Evolutionary conservation across 345 rosid species (phyloP).

Genomic region (Acer negundo): DNA sequence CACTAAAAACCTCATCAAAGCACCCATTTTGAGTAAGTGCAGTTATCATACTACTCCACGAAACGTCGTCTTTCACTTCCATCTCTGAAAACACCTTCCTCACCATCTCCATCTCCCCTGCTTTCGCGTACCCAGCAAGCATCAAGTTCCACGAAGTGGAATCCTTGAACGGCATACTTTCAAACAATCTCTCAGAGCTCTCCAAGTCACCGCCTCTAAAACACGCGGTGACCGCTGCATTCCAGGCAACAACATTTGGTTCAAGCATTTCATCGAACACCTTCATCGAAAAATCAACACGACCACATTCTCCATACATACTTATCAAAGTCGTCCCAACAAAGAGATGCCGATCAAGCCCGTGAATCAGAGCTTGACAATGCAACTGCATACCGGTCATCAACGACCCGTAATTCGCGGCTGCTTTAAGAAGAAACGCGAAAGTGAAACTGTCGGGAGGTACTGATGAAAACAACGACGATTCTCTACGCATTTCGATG

Average conservation of each 20-base stretch:
- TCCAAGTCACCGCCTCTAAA: conserved; percentile 25
- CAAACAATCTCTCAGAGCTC: conserved; percentile 23
- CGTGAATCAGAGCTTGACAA: conserved; percentile 29
- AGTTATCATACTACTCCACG: conserved; percentile 42
- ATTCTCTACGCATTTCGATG: conserved; percentile 27
- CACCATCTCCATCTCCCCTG: conserved; percentile 32
- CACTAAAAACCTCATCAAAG: conserved; percentile 28
- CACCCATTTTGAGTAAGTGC: conserved; percentile 36
- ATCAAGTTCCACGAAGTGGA: conserved; percentile 47
- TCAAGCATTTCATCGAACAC: conserved; percentile 39
- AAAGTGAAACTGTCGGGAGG: conserved; percentile 52
- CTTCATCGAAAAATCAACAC: conserved; percentile 24
- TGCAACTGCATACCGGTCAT: conserved; percentile 39
- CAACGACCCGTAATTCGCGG: conserved; percentile 37
- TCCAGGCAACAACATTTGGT: conserved; percentile 38
- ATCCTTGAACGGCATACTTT: conserved; percentile 35
- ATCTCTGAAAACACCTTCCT: conserved; percentile 30
- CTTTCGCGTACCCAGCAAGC: conserved; percentile 36
- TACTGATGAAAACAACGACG: not conserved
- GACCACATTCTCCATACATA: conserved; percentile 39
- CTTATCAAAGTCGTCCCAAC: conserved; percentile 43
- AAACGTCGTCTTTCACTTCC: conserved; percentile 37
- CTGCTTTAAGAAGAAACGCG: conserved; percentile 47
- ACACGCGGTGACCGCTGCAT: conserved; percentile 30
- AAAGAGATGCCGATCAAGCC: conserved; percentile 31